phyloP scores from a whole-genome alignment of 2,329 filamentous ascomycete genomes.

The Stagonosporopsis chrysanthemi region DNA sequence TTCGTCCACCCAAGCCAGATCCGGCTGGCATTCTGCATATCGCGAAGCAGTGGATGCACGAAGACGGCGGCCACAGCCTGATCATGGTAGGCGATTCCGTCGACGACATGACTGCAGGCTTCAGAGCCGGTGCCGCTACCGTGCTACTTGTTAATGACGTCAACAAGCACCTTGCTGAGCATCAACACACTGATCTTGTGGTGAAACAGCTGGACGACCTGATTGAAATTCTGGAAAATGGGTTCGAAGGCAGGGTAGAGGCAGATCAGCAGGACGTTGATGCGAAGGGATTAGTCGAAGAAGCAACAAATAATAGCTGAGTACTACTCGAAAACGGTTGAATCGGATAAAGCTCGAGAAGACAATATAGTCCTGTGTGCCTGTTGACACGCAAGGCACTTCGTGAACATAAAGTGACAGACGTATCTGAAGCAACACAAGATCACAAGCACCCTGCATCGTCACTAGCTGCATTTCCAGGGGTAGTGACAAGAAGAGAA shows the following conservation, averaged over 20 bases:
- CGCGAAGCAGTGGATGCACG: constrained; percentile 71
- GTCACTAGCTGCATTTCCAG: not conserved
- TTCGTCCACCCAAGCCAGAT: constrained; percentile 82
- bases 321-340: not conserved
- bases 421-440: constrained; percentile 19
- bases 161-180: constrained; percentile 73
- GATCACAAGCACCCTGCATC: constrained; percentile 8
- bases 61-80: constrained; percentile 54
- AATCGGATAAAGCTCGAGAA: not conserved
- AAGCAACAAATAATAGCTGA: constrained; percentile 14
- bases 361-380: constrained; percentile 4
- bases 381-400: constrained; percentile 9
- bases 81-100: constrained; percentile 71
- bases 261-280: constrained; percentile 37
- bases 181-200: constrained; percentile 79
- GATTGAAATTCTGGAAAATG: constrained; percentile 75
- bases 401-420: not conserved
- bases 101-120: constrained; percentile 91
- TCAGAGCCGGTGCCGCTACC: constrained; percentile 83
- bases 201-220: constrained; percentile 76
- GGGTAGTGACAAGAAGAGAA: constrained; percentile 5
- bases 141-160: constrained; percentile 86
- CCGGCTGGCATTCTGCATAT: constrained; percentile 90
- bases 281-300: constrained; percentile 33
- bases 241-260: constrained; percentile 66